phyloP scores from a whole-genome alignment of 345 rosid genomes.

The Eucalyptus globulus region DNA sequence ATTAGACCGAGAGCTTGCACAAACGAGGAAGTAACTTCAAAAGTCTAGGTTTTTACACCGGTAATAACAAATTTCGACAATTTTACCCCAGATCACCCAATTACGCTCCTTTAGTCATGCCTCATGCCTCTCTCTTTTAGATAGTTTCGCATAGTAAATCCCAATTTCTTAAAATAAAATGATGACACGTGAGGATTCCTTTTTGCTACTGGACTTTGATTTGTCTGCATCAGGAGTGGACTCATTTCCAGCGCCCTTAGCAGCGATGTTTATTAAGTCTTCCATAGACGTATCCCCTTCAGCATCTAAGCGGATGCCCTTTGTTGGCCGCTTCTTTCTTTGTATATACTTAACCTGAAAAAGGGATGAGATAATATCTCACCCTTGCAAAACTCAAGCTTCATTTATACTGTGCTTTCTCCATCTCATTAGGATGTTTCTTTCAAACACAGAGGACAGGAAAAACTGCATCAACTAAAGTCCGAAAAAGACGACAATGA shows the following conservation, averaged over 20 bases:
- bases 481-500: neutral
- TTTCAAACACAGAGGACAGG: neutral
- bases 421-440: neutral
- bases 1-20: neutral
- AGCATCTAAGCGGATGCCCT: conserved; percentile 78
- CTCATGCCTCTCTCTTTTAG: neutral
- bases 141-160: neutral
- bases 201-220: conserved; percentile 44
- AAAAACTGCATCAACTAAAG: neutral
- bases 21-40: neutral
- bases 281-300: conserved; percentile 94
- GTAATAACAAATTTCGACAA: neutral
- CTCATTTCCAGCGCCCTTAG: conserved; percentile 33
- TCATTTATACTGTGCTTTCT: neutral
- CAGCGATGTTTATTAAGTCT: conserved; percentile 50
- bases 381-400: neutral
- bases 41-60: neutral
- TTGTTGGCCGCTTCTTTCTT: conserved; percentile 64
- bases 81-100: neutral
- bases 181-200: conserved; percentile 24
- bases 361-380: neutral
- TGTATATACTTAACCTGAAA: conserved; percentile 71
- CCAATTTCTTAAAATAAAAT: neutral
- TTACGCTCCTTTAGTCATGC: neutral
- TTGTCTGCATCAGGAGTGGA: conserved; percentile 50